A percentile compares a stretch with the other conserved stretches of the same genome.
These are phyloP conservation scores for Obelidium mucronatum DNA, from an alignment of 192 early-diverging fungal species.

Conservation along the genomic window DNA sequence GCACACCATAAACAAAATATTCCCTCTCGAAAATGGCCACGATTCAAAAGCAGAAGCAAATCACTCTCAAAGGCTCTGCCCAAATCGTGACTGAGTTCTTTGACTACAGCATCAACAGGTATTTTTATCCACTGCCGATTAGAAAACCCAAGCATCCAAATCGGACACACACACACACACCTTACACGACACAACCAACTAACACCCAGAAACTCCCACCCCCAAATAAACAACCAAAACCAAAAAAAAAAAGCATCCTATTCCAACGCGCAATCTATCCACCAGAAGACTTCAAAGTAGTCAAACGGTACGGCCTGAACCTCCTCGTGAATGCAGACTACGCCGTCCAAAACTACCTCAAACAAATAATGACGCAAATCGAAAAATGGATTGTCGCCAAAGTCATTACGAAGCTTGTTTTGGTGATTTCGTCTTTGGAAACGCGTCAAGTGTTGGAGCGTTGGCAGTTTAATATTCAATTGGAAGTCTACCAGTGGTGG, in stretches of 20 bases:
- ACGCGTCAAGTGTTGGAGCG: slow-evolving; percentile 85
- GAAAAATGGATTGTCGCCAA: slow-evolving; percentile 81
- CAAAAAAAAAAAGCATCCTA: slow-evolving; percentile 67
- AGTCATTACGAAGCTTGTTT: slow-evolving; percentile 82
- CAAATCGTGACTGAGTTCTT: slow-evolving; percentile 90
- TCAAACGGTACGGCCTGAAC: slow-evolving; percentile 87
- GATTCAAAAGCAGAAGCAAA: slow-evolving; percentile 48
- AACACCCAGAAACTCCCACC: no score
- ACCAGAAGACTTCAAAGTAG: slow-evolving; percentile 80
- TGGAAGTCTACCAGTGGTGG: slow-evolving; percentile 45
- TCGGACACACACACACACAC: no score
- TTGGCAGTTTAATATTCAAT: slow-evolving; percentile 93
- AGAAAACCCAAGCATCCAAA: neutral
- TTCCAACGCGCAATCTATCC: slow-evolving; percentile 94
- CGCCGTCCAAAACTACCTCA: slow-evolving; percentile 75
- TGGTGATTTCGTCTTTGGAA: slow-evolving; percentile 86
- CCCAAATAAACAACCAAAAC: neutral
- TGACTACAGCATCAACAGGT: slow-evolving; percentile 85
- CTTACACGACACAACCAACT: no score
- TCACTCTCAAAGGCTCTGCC: slow-evolving; percentile 86
- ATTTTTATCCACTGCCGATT: neutral
- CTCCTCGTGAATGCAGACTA: slow-evolving; percentile 81
- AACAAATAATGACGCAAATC: slow-evolving; percentile 79
- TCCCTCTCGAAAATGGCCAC: slow-evolving; percentile 10
- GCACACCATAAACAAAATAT: no score